Evolutionary conservation across 2,329 filamentous ascomycete species (phyloP), one percentile per base, ranked within the genome.

Genomic region (Aschersonia sp.): DNA sequence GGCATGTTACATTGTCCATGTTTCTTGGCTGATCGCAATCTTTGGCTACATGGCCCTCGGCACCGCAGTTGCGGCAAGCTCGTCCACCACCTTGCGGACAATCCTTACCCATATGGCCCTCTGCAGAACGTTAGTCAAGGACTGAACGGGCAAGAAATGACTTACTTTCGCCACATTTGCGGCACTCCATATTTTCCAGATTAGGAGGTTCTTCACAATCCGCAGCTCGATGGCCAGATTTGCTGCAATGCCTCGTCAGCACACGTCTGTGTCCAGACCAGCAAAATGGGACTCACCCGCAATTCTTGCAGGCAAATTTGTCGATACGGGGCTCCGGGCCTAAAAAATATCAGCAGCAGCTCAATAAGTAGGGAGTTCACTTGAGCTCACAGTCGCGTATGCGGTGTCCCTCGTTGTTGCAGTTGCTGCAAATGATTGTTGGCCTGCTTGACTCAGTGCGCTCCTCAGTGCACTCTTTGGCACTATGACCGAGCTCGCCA

Each of bases 281-380:
- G 6, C 28, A 30, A 9, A 4, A 40, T 10, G 35, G 30, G 29
- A 60, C 63, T 50, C 54, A 72, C 69, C 74, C 76, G 67, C 82
- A 85, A 59, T 85, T 85, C 59, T 74, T 77, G 73, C 82, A 85
- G 5, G 77, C 78, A 53, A 74, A 80, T 49, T 70, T 79, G 65
- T 84, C 77, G 31, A 77, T 64, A 45, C 83, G 77, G 30, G 77
- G 75, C n/a, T 68, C 63, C 4, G 75, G 71, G 56, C 78, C 77
- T 78, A 43, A 10, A 30, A 43, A 9, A 40, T 53, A 49, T 56
- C 9, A 51, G 49, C 31, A 44, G 38, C 9, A 9, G 10, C 7
- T 5, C 5, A 31, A 9, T 12, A 32, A n/a, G 31, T 28, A 47
- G 48, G 30, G 51, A 31, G 12, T 12, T n/a, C 29, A 10, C 31